phyloP scores from a whole-genome alignment of 2,329 filamentous ascomycete genomes.

The Calycina herbarum region DNA sequence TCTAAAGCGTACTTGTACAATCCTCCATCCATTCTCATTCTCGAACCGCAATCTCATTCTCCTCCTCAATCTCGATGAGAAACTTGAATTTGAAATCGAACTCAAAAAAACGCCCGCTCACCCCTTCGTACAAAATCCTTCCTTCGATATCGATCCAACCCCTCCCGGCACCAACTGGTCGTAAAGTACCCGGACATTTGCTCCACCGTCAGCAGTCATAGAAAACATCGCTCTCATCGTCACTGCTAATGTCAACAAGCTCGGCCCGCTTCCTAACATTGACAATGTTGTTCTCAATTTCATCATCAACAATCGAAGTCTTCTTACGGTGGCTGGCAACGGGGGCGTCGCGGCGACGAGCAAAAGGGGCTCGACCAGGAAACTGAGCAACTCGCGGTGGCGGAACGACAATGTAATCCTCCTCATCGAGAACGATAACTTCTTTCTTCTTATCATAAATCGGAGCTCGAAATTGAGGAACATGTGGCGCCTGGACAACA shows the following conservation, averaged over 20 bases:
- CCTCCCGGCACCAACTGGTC: no score
- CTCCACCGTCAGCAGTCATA: no score
- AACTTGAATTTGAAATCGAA: background rate
- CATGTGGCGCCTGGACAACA: background rate
- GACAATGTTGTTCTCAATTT: no score
- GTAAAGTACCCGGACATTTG: no score
- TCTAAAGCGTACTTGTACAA: background rate
- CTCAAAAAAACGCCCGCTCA: no score
- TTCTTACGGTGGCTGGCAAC: no score
- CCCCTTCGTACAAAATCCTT: no score
- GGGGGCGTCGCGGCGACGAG: background rate
- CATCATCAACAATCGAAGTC: background rate
- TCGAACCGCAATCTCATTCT: background rate
- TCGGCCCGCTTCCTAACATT: no score
- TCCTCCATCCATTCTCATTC: background rate
- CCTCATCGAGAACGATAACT: background rate
- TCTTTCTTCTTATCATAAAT: background rate
- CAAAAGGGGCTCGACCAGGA: background rate
- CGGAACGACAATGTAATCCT: background rate
- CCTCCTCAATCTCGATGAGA: background rate
- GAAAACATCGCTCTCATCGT: no score
- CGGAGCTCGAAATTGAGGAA: background rate
- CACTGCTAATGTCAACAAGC: no score
- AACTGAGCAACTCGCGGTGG: background rate
- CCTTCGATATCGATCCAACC: no score